Base-by-base conservation (phyloP, 2,329 filamentous ascomycete genomes). In the Monascus ruber region DNA sequence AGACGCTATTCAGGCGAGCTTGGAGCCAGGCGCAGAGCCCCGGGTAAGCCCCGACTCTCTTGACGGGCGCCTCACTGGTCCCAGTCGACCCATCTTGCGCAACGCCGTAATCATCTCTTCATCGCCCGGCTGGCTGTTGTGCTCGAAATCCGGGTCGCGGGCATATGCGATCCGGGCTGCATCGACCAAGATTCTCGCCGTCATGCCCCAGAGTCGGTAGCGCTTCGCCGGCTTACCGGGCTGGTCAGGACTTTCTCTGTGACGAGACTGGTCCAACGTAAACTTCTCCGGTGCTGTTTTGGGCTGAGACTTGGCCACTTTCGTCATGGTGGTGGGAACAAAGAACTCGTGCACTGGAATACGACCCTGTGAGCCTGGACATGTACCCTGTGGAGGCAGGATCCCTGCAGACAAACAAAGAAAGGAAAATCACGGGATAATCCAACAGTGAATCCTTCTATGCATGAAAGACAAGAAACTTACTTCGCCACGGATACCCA, bases 121-220 rank as follows among this genome's bases (percentile, higher is more conserved):
- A 48, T 83, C 80, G 0, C 78, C 78, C 52, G 78, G 73, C 56
- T 77, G 71, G 39, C 67, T 69, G 44, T 78, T 76, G 52, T 77
- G 76, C 66, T 93, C 85, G 59, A 94, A 94, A 56, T 86, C 82
- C 4, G 89, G 89, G 56, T 85, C 77, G 63, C 83, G 74, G 2
- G 66, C 81, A 58, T 91, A 96, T 17, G 88, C 89, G 11, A 94
- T 73, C 45, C 85, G 72, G 28, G 89, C 88, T 4, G 83, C 82
- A 63, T 96, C 89, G 4, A 95, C 85, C 39, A 95, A 60, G 39
- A 96, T 89, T 38, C 86, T 71, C 2, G 86, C 89, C 38, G 89
- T 96, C 85, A 96, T 89, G 10, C 89, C 89, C 75, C 88, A 95
- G 4, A 96, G 87, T 49, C 83, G 79, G 63, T 91, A 94, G 31